phyloP scores from a whole-genome alignment of 2,329 filamentous ascomycete species.

The Nemania serpens region DNA sequence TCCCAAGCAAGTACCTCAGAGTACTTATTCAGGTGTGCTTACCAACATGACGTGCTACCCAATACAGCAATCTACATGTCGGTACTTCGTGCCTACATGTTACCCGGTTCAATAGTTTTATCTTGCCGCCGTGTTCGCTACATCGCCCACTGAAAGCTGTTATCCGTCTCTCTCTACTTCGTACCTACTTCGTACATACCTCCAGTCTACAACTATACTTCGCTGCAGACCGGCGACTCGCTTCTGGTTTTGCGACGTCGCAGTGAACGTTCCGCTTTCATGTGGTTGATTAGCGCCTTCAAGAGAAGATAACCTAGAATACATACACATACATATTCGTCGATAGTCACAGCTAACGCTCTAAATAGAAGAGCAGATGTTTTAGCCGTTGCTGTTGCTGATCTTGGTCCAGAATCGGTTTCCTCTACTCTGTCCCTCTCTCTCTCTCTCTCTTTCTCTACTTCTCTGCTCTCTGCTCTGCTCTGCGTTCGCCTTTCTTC shows the following conservation, averaged over 20 bases:
- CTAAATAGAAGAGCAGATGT: slow-evolving; percentile 16
- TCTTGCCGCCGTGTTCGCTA: neutral
- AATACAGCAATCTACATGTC: too few relatives aligned
- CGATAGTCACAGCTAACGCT: slow-evolving; percentile 3
- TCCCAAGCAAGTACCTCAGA: too few relatives aligned
- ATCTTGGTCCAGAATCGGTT: neutral
- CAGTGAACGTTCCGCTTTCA: slow-evolving; percentile 6
- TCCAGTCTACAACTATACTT: too few relatives aligned
- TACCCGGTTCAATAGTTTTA: too few relatives aligned
- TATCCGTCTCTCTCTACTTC: neutral
- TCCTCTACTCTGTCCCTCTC: too few relatives aligned
- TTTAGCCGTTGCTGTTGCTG: slow-evolving; percentile 3
- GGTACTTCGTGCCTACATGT: too few relatives aligned
- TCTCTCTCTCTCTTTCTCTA: too few relatives aligned
- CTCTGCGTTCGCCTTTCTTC: neutral
- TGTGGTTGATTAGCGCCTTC: slow-evolving; percentile 15
- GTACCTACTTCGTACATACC: too few relatives aligned
- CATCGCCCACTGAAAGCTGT: neutral
- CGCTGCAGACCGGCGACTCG: too few relatives aligned
- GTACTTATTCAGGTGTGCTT: too few relatives aligned
- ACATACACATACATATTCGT: neutral
- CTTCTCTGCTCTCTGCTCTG: neutral
- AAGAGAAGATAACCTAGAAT: slow-evolving; percentile 4
- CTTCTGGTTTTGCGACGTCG: slow-evolving; percentile 20
- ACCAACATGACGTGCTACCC: too few relatives aligned